A percentile compares a stretch with the other conserved stretches of the same genome.
phyloP scores from a whole-genome alignment of 768 basidiomycete species.

The Lentinula guzmanii region DNA sequence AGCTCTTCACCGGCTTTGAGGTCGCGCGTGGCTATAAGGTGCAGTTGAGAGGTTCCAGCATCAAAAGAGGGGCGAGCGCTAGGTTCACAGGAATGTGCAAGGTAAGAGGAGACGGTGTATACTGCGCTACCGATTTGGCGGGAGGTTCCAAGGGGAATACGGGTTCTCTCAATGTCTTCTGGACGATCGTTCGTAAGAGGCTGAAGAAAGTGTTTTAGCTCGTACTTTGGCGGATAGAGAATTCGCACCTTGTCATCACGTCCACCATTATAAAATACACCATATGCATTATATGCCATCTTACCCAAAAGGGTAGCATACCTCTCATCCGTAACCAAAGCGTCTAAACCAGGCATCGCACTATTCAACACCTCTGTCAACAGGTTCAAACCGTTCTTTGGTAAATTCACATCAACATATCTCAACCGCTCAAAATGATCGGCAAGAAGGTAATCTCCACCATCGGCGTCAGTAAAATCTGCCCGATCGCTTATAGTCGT shows the following conservation, averaged over 20 bases:
- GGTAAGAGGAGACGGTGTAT: constrained; percentile 73
- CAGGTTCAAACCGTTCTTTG: constrained; percentile 43
- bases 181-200: constrained; percentile 48
- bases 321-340: constrained; percentile 60
- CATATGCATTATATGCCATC: constrained; percentile 74
- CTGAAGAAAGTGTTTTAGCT: constrained; percentile 25
- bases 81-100: constrained; percentile 72
- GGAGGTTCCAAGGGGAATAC: constrained; percentile 70
- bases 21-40: constrained; percentile 58
- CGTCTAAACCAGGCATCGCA: constrained; percentile 68
- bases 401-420: constrained; percentile 49
- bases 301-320: constrained; percentile 59
- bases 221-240: neutral
- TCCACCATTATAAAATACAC: constrained; percentile 61
- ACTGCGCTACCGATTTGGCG: constrained; percentile 73
- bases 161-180: constrained; percentile 68
- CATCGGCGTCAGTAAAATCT: constrained; percentile 43
- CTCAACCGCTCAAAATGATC: constrained; percentile 77
- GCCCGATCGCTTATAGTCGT: constrained; percentile 19
- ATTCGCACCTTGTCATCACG: constrained; percentile 61
- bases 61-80: constrained; percentile 60
- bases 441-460: constrained; percentile 53
- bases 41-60: constrained; percentile 61
- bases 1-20: constrained; percentile 74
- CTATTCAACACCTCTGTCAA: constrained; percentile 49